Evolutionary conservation across 495 filamentous ascomycete genomes (phyloP).

Genomic region (Aeminium ludgeri): DNA sequence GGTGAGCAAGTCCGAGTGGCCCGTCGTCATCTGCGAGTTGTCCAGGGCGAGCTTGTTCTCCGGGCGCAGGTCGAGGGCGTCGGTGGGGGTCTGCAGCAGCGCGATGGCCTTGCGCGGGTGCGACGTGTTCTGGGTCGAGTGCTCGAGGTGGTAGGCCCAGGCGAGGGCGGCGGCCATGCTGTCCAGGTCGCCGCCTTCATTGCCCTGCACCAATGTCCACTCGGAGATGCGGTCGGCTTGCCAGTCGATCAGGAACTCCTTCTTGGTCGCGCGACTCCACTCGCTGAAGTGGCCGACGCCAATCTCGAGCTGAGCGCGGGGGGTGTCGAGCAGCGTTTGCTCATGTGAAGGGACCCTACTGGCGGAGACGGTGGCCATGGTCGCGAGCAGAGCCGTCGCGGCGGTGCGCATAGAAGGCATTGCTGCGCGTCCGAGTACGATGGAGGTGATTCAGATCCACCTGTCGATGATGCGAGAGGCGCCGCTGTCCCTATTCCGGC

Average conservation of each 20-base stretch:
- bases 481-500: too few relatives aligned
- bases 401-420: too few relatives aligned
- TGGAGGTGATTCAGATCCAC: too few relatives aligned
- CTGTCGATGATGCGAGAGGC: too few relatives aligned
- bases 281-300: constrained; percentile 20
- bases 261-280: constrained; percentile 18
- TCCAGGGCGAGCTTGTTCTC: constrained; percentile 18
- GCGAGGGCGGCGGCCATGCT: constrained; percentile 14
- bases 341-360: too few relatives aligned
- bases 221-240: constrained; percentile 12
- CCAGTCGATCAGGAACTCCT: constrained; percentile 18
- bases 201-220: constrained; percentile 18
- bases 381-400: too few relatives aligned
- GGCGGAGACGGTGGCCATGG: too few relatives aligned
- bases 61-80: constrained; percentile 17
- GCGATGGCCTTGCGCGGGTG: constrained; percentile 17
- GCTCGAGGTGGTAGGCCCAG: constrained; percentile 19
- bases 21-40: constrained; percentile 16
- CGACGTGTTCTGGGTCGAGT: constrained; percentile 15
- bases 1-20: constrained; percentile 17
- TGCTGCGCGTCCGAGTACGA: too few relatives aligned
- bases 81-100: constrained; percentile 15
- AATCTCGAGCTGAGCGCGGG: too few relatives aligned
- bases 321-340: too few relatives aligned
- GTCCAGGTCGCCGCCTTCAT: constrained; percentile 19